Conservation (phyloP, 2,329 filamentous ascomycete genomes). For the Talaromyces sp. region DNA sequence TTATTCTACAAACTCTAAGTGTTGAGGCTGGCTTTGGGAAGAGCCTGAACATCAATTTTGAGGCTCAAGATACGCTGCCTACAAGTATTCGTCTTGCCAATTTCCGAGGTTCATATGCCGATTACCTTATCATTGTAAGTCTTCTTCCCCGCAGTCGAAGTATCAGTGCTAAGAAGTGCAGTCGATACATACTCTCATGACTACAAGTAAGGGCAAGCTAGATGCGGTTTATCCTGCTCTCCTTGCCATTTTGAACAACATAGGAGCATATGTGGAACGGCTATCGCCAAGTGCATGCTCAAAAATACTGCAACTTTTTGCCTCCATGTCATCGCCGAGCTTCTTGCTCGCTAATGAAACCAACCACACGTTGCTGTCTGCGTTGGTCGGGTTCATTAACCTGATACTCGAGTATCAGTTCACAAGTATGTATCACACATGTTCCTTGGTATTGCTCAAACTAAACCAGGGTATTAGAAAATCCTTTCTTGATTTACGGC, state of each 20-base stretch:
- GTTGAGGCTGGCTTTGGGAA: slow-evolving; percentile 86
- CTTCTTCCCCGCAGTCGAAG: background rate
- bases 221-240: slow-evolving; percentile 89
- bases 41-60: slow-evolving; percentile 83
- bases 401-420: slow-evolving; percentile 87
- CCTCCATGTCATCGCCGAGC: slow-evolving; percentile 86
- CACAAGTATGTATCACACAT: slow-evolving; percentile 50
- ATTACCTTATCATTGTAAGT: slow-evolving; percentile 78
- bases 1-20: slow-evolving; percentile 89
- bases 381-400: slow-evolving; percentile 83
- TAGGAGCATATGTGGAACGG: slow-evolving; percentile 76
- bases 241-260: slow-evolving; percentile 87
- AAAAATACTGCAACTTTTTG: slow-evolving; percentile 81
- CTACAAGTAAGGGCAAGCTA: slow-evolving; percentile 81
- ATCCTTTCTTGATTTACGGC: slow-evolving; percentile 73
- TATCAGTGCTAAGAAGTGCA: slow-evolving; percentile 34
- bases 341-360: slow-evolving; percentile 89
- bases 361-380: slow-evolving; percentile 76
- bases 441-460: background rate
- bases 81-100: slow-evolving; percentile 71
- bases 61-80: slow-evolving; percentile 82
- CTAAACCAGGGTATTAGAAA: slow-evolving; percentile 50
- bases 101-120: slow-evolving; percentile 86
- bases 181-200: slow-evolving; percentile 90
- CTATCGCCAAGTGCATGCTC: slow-evolving; percentile 69